Conservation (phyloP, 1,284 basidiomycete genomes). For the Ustilago trichophora region DNA sequence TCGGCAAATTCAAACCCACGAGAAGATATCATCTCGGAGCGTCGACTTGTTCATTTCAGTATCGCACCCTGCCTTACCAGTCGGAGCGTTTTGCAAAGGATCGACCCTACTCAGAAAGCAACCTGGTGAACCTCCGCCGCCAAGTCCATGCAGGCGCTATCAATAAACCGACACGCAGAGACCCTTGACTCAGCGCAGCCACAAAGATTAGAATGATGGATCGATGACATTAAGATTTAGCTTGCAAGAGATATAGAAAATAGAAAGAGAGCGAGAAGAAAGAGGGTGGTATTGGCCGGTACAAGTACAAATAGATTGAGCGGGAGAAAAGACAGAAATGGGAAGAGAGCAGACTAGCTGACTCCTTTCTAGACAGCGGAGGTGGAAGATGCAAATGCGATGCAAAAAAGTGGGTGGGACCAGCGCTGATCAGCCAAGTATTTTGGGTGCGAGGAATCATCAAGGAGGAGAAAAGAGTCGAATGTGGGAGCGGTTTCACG, state of each 20-base stretch:
- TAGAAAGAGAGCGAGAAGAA: constrained; percentile 1
- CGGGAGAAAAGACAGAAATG: not conserved
- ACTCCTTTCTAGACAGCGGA: not conserved
- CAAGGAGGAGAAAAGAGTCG: not conserved
- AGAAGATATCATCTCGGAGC: no score
- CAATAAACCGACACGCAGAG: no score
- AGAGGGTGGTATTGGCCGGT: not conserved
- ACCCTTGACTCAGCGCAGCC: no score
- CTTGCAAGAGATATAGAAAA: not conserved
- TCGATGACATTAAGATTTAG: no score
- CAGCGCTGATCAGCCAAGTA: not conserved
- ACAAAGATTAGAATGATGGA: no score
- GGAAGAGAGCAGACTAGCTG: constrained; percentile 18
- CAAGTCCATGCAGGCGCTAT: no score
- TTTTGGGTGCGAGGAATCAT: constrained; percentile 1
- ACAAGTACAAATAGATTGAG: constrained; percentile 19
- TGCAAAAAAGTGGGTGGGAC: constrained; percentile 5
- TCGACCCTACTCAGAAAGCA: no score
- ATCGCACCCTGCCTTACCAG: no score
- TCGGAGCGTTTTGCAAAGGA: no score
- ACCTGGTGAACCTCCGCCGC: no score
- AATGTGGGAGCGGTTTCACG: not conserved
- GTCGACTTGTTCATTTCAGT: no score
- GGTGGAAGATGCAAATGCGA: constrained; percentile 17
- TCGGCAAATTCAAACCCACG: no score